Conservation (phyloP, 208 protist species). For the Kentomonas sorsogonicus region DNA sequence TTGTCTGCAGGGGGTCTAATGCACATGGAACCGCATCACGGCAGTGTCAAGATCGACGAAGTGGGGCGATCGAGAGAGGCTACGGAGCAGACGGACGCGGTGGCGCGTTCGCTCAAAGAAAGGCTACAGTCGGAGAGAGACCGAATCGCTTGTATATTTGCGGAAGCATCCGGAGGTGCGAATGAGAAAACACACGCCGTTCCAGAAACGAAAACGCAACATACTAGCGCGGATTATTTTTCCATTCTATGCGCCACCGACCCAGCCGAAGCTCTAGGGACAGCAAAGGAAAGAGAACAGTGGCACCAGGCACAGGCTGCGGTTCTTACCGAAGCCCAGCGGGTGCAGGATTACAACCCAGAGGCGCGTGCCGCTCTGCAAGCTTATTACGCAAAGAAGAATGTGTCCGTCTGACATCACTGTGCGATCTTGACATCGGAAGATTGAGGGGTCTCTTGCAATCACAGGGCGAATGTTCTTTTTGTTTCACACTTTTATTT, state of each 20-base stretch:
- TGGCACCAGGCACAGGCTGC: constrained; percentile 36
- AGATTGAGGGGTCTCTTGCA: not conserved
- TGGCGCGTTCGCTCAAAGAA: too few relatives aligned
- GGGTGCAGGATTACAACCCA: constrained; percentile 48
- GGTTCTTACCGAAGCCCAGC: constrained; percentile 56
- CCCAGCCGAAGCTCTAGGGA: not conserved
- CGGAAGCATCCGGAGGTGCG: too few relatives aligned
- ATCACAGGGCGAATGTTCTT: not conserved
- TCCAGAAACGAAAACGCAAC: not conserved
- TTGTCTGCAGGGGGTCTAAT: too few relatives aligned
- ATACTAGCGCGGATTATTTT: constrained; percentile 10
- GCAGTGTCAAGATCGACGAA: too few relatives aligned
- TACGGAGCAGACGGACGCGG: not conserved
- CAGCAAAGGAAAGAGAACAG: constrained; percentile 9
- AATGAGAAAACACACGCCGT: not conserved
- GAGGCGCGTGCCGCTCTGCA: constrained; percentile 45
- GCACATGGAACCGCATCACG: too few relatives aligned
- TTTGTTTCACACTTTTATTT: not conserved
- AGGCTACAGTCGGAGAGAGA: too few relatives aligned
- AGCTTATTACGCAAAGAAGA: too few relatives aligned
- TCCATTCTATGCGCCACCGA: constrained; percentile 14
- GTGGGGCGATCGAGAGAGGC: too few relatives aligned
- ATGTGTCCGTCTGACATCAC: not conserved
- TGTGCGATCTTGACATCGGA: not conserved
- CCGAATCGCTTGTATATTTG: too few relatives aligned